Evolutionary conservation across 2,329 filamentous ascomycete genomes (phyloP).

Genomic region (Monilinia fructicola): DNA sequence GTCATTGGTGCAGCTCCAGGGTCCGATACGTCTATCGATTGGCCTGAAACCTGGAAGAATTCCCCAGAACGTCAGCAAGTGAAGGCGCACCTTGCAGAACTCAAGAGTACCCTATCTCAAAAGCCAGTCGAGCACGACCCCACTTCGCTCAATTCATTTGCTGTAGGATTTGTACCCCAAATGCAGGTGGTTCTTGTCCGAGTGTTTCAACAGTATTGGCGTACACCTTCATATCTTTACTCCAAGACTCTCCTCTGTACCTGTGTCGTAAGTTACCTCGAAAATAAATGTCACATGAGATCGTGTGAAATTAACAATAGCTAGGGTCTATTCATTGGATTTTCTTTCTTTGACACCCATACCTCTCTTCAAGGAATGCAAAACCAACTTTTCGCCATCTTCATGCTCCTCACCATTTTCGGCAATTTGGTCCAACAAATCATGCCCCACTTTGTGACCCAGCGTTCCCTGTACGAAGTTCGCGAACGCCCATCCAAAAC

Average conservation of each 20-base stretch:
- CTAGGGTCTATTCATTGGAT: slow-evolving; percentile 62
- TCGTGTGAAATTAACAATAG: slow-evolving; percentile 1
- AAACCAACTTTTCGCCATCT: slow-evolving; percentile 71
- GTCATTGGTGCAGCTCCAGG: slow-evolving; percentile 63
- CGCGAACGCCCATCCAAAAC: slow-evolving; percentile 76
- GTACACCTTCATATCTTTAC: slow-evolving; percentile 59
- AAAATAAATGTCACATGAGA: neutral
- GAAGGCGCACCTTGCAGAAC: slow-evolving; percentile 51
- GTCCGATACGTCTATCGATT: slow-evolving; percentile 61
- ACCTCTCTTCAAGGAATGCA: slow-evolving; percentile 63
- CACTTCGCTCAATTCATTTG: slow-evolving; percentile 54
- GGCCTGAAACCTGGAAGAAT: slow-evolving; percentile 59
- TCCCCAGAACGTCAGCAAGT: slow-evolving; percentile 48
- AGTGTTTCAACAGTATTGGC: slow-evolving; percentile 65
- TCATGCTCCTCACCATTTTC: slow-evolving; percentile 73
- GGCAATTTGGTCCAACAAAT: slow-evolving; percentile 76
- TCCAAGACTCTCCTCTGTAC: slow-evolving; percentile 38
- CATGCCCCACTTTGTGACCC: slow-evolving; percentile 66
- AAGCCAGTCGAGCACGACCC: slow-evolving; percentile 33
- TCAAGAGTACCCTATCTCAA: slow-evolving; percentile 48
- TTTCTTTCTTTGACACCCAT: slow-evolving; percentile 66
- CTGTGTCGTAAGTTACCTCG: slow-evolving; percentile 26
- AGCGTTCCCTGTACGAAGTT: slow-evolving; percentile 58
- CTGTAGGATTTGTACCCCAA: slow-evolving; percentile 60
- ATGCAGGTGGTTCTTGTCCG: slow-evolving; percentile 55